phyloP scores from a whole-genome alignment of 116 monocot species.

The Zostera marina region DNA sequence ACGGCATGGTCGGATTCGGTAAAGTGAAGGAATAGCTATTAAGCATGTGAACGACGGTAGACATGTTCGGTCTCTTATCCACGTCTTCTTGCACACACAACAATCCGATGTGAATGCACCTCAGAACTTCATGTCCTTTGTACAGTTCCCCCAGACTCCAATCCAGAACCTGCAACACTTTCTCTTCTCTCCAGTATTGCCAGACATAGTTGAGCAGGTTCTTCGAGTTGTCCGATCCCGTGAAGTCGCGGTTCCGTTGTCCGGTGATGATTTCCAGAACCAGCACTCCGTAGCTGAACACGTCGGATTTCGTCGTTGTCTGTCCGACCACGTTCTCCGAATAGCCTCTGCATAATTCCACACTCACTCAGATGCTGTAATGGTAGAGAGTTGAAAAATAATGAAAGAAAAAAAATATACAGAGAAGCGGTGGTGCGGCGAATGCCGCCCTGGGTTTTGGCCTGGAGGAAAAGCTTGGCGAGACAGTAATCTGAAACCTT shows the following conservation, averaged over 20 bases:
- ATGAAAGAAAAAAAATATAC: background rate
- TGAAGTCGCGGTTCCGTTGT: constrained; percentile 2
- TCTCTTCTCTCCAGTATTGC: constrained; percentile 12
- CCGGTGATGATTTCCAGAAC: constrained; percentile 14
- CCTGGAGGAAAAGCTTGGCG: background rate
- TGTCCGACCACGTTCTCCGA: constrained; percentile 5
- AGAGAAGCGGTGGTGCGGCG: background rate
- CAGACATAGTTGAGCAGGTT: constrained; percentile 15
- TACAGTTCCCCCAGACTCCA: constrained; percentile 5
- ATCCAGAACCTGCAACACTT: constrained; percentile 5
- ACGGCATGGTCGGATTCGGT: constrained; percentile 4
- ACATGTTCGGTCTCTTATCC: constrained; percentile 13
- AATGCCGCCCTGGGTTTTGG: background rate
- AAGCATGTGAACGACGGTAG: constrained; percentile 13
- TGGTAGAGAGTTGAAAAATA: background rate
- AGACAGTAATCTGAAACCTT: constrained; percentile 13
- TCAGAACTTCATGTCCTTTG: constrained; percentile 16
- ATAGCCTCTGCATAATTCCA: constrained; percentile 7
- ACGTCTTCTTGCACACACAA: constrained; percentile 23
- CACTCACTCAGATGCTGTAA: too few relatives aligned
- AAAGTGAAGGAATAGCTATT: constrained; percentile 9
- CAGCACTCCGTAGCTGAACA: constrained; percentile 15
- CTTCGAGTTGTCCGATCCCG: background rate
- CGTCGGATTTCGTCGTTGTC: constrained; percentile 9
- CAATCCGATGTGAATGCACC: constrained; percentile 24